A percentile compares a stretch with the other conserved stretches of the same genome.
These are phyloP conservation scores for Coemansia sp. DNA, from an alignment of 192 early-diverging fungal genomes.

Conservation along the genomic window DNA sequence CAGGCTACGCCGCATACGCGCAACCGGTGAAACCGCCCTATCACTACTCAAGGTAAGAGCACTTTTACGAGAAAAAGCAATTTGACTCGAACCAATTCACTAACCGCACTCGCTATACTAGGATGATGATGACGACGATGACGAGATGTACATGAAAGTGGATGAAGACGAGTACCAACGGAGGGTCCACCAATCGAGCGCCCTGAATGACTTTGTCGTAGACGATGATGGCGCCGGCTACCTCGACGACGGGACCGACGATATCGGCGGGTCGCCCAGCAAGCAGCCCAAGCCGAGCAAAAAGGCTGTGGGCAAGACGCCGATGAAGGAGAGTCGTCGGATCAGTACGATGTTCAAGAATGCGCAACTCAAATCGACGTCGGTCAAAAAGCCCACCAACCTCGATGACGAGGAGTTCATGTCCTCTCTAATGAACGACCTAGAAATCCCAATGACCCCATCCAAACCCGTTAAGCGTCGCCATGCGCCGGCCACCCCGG, in stretches of 20 bases:
- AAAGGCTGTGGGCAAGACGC: neutral
- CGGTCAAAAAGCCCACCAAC: neutral
- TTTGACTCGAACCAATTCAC: neutral
- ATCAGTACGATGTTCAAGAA: constrained; percentile 42
- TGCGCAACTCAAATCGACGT: constrained; percentile 26
- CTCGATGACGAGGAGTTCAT: constrained; percentile 51
- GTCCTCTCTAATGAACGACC: constrained; percentile 38
- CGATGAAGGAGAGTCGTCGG: constrained; percentile 4
- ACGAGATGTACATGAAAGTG: constrained; percentile 35
- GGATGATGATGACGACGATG: constrained; percentile 19
- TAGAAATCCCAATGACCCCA: constrained; percentile 38
- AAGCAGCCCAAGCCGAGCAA: constrained; percentile 2
- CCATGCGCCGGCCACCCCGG: neutral
- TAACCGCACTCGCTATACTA: neutral
- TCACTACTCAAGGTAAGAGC: constrained; percentile 9
- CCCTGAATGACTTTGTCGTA: constrained; percentile 47
- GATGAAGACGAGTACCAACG: constrained; percentile 49
- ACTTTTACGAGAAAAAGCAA: neutral
- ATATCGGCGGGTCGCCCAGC: constrained; percentile 21
- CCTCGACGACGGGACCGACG: constrained; percentile 27
- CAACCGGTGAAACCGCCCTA: constrained; percentile 35
- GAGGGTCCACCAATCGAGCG: constrained; percentile 7
- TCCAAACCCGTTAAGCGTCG: constrained; percentile 20
- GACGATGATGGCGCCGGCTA: constrained; percentile 50
- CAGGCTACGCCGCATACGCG: constrained; percentile 40